Percentiles rank a stretch among this genome's conserved stretches.
These are phyloP conservation scores for Mycena citricolor DNA, from an alignment of 1,284 basidiomycete genomes.

Conservation along the genomic window DNA sequence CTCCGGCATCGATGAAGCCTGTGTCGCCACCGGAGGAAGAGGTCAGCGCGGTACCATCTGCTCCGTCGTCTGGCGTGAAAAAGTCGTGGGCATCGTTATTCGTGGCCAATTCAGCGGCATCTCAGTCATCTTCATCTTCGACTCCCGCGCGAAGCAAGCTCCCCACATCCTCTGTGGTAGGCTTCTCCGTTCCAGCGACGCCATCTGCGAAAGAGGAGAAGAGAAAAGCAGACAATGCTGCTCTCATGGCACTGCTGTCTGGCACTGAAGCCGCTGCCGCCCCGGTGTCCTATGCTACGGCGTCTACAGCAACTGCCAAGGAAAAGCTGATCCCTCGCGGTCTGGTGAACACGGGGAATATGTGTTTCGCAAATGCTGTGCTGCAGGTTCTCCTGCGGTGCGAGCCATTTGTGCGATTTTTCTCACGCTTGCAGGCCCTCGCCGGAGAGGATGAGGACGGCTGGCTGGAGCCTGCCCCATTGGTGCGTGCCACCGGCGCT, in stretches of 20 bases:
- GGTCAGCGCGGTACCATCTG: slow-evolving; percentile 30
- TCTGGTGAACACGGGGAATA: slow-evolving; percentile 92
- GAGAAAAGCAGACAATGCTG: slow-evolving; percentile 38
- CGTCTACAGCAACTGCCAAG: slow-evolving; percentile 13
- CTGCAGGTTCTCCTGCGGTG: slow-evolving; percentile 91
- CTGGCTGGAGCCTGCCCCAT: slow-evolving; percentile 51
- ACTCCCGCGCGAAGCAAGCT: slow-evolving; percentile 50
- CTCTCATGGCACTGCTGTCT: slow-evolving; percentile 50
- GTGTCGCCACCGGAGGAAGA: slow-evolving; percentile 23
- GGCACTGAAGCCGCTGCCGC: slow-evolving; percentile 30
- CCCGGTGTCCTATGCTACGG: slow-evolving; percentile 11
- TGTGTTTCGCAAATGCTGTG: slow-evolving; percentile 97
- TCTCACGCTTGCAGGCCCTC: slow-evolving; percentile 68
- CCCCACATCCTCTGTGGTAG: slow-evolving; percentile 64
- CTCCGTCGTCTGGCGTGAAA: slow-evolving; percentile 41
- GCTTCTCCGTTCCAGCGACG: slow-evolving; percentile 61
- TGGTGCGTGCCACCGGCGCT: slow-evolving; percentile 81
- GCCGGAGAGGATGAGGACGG: slow-evolving; percentile 21
- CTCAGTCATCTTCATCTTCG: slow-evolving; percentile 34
- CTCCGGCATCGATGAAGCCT: slow-evolving; percentile 13
- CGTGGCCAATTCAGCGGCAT: slow-evolving; percentile 30
- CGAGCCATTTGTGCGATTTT: slow-evolving; percentile 80
- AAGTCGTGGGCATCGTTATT: slow-evolving; percentile 81
- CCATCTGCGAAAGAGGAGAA: neutral
- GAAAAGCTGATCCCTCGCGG: slow-evolving; percentile 62